These are phyloP conservation scores for Magnaporthiopsis poae DNA, from an alignment of 2,329 filamentous ascomycete genomes.

Conservation along the genomic window DNA sequence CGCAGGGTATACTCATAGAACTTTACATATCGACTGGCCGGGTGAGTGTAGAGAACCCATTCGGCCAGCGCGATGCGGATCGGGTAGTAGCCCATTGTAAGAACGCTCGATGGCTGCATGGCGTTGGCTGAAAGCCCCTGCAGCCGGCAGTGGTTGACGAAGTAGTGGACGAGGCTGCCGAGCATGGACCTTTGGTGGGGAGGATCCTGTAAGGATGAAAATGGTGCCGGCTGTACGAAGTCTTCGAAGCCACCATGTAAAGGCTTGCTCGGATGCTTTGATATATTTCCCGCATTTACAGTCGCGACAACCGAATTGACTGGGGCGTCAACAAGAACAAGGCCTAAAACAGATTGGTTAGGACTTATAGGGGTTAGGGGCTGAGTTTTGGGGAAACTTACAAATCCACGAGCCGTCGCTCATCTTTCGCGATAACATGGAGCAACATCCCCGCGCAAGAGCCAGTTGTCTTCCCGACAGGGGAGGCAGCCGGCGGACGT, in stretches of 20 bases:
- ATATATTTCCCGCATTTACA: not conserved
- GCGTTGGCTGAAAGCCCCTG: slow-evolving; percentile 6
- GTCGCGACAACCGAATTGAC: slow-evolving; percentile 6
- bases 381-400: not conserved
- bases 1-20: slow-evolving; percentile 15
- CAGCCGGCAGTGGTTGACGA: not conserved
- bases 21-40: slow-evolving; percentile 14
- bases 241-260: slow-evolving; percentile 11
- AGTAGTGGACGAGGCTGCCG: slow-evolving; percentile 8
- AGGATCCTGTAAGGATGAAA: slow-evolving; percentile 8
- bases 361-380: not conserved
- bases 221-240: slow-evolving; percentile 6
- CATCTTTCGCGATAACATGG: slow-evolving; percentile 6
- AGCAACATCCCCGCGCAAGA: slow-evolving; percentile 11
- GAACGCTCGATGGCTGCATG: slow-evolving; percentile 7
- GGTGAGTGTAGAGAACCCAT: slow-evolving; percentile 14
- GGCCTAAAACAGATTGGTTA: slow-evolving; percentile 7
- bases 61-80: slow-evolving; percentile 14
- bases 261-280: slow-evolving; percentile 4
- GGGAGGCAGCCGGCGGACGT: slow-evolving; percentile 9
- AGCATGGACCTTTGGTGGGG: slow-evolving; percentile 7
- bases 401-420: slow-evolving; percentile 9
- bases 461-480: slow-evolving; percentile 10
- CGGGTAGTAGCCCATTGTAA: slow-evolving; percentile 14
- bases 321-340: slow-evolving; percentile 8